Percentiles rank a stretch among this genome's conserved stretches.
Evolutionary conservation across 129 eudicot genomes (phyloP).

Genomic region (Tagetes patula): DNA sequence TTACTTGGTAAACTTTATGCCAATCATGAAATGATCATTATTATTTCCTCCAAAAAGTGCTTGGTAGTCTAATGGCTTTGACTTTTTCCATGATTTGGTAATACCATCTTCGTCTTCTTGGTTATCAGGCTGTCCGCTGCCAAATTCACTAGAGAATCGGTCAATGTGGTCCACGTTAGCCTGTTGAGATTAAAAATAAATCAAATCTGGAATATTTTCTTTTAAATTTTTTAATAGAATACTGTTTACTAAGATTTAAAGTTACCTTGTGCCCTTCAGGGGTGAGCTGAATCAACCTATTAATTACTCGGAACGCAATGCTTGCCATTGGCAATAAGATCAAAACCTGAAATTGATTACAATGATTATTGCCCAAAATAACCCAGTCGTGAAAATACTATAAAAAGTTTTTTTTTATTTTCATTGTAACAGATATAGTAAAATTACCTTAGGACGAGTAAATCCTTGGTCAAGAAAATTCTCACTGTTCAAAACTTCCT

Average conservation of each 20-base stretch:
- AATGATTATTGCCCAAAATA: neutral
- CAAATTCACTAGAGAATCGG: conserved; percentile 70
- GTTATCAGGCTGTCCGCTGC: conserved; percentile 42
- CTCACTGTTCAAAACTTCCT: conserved; percentile 39
- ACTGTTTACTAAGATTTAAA: neutral
- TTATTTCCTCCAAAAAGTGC: conserved; percentile 72
- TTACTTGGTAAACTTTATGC: conserved; percentile 82
- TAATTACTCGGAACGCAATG: conserved; percentile 71
- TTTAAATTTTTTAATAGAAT: conserved; percentile 1
- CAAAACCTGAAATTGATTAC: conserved; percentile 53
- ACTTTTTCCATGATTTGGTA: conserved; percentile 43
- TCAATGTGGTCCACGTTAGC: conserved; percentile 68
- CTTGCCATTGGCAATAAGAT: conserved; percentile 76
- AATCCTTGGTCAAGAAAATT: conserved; percentile 74
- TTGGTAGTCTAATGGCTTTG: conserved; percentile 77
- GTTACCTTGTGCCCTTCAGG: conserved; percentile 76
- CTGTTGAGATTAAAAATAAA: conserved; percentile 38
- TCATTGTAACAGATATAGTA: neutral
- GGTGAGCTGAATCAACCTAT: conserved; percentile 78
- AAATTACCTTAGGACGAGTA: conserved; percentile 85
- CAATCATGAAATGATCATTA: conserved; percentile 77
- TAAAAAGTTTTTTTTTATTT: no score
- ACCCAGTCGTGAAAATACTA: neutral
- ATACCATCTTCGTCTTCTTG: conserved; percentile 48
- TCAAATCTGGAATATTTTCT: neutral